Evolutionary conservation across 2,329 filamentous ascomycete genomes (phyloP), one percentile per base, ranked within the genome.

Genomic region (Cladophialophora exuberans): DNA sequence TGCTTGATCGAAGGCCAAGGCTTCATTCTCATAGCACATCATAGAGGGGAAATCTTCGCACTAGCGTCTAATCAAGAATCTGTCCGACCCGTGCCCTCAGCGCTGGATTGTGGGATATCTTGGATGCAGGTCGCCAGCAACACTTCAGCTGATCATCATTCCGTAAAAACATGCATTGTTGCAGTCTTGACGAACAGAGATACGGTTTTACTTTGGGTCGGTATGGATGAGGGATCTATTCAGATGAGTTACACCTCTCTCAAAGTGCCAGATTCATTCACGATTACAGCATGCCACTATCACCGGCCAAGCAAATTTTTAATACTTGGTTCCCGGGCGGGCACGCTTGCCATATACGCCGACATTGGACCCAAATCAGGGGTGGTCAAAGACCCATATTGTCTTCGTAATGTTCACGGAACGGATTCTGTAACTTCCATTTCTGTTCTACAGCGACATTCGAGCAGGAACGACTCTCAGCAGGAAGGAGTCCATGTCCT

Each of bases 341-440:
- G 85, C 2, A 72, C 73, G 1, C 65, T 87, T 45, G 78, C 77
- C 3, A 47, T 82, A 1, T 83, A 81, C 59, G 38, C 65, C 5
- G 52, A 57, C 66, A 33, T 69, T 43, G 35, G 55, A 2, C 7
- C 39, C n/a, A 46, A 56, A 9, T 42, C 57, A 2, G 58, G 54
- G 6, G 36, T 60, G 18, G 43, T 61, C 9, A 57, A 66, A 10
- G 51, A 57, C 17, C 22, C 62, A 28, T 47, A 57, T 11, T 63
- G 53, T 51, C 36, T 61, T 23, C 54, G 59, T 11, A 52, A 69
- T 26, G 55, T 72, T 23, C 82, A 85, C 62, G 75, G 73, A 6
- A 72, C 72, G 38, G 80, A 95, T 65, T 82, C 87, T 6, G 83
- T 96, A 38, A 93, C 88, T 2, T 79, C 80, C 31, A 82, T 96